These are phyloP conservation scores for Pleoardoris graminearum DNA, from an alignment of 2,329 filamentous ascomycete species.

Conservation along the genomic window DNA sequence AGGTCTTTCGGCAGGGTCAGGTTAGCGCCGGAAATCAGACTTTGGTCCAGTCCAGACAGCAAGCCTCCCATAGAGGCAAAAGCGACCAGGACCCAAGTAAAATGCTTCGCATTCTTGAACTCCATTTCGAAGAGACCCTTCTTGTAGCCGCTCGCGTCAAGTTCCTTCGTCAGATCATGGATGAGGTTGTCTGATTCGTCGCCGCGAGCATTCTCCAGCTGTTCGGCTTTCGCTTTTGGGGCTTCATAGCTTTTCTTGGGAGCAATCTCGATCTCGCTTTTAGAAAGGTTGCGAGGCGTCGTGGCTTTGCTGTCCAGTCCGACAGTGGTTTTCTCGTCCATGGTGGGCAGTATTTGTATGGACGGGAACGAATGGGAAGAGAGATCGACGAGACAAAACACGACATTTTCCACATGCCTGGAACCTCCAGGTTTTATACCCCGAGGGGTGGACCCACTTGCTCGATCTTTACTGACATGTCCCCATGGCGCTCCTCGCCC, in stretches of 20 bases:
- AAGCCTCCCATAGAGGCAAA: constrained; percentile 78
- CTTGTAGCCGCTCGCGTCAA: constrained; percentile 42
- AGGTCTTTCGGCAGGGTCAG: constrained; percentile 66
- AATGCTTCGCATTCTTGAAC: constrained; percentile 65
- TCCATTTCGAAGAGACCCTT: constrained; percentile 57
- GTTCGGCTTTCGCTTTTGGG: constrained; percentile 38
- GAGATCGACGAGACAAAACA: constrained; percentile 16
- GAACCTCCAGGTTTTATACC: constrained; percentile 30
- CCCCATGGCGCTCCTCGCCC: constrained; percentile 25
- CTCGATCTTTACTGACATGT: constrained; percentile 2
- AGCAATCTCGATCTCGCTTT: constrained; percentile 26
- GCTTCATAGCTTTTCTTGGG: constrained; percentile 27
- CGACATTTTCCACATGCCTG: constrained; percentile 10
- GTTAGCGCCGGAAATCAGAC: constrained; percentile 71
- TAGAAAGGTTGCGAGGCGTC: constrained; percentile 13
- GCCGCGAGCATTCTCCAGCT: constrained; percentile 39
- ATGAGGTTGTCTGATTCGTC: constrained; percentile 53
- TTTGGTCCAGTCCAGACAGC: constrained; percentile 73
- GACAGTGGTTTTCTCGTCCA: constrained; percentile 32
- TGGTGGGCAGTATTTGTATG: constrained; percentile 21
- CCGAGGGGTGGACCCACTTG: constrained; percentile 23
- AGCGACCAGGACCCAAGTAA: constrained; percentile 68
- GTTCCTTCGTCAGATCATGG: constrained; percentile 46
- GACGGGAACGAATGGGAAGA: constrained; percentile 12
- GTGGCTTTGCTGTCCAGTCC: constrained; percentile 12